A percentile compares a stretch with the other conserved stretches of the same genome.
These are phyloP conservation scores for Ascochyta clinopodiicola DNA, from an alignment of 2,329 filamentous ascomycete species.

Conservation along the genomic window DNA sequence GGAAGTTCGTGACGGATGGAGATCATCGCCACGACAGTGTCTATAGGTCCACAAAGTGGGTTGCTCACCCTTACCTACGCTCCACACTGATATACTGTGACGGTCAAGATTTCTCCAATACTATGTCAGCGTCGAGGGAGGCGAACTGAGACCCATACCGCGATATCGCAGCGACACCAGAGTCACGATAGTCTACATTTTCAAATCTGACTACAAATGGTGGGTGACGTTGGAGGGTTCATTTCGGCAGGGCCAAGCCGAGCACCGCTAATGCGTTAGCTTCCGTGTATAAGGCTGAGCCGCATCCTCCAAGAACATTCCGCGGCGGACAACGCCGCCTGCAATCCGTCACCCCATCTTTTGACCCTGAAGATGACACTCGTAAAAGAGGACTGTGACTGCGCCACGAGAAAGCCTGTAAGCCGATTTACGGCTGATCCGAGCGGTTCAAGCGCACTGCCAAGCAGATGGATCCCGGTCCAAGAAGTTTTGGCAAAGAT, in stretches of 20 bases:
- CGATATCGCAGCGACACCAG: neutral
- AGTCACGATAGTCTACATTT: neutral
- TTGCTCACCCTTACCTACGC: neutral
- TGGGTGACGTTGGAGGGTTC: slow-evolving; percentile 3
- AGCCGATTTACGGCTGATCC: slow-evolving; percentile 22
- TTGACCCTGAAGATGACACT: slow-evolving; percentile 10
- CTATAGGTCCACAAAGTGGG: slow-evolving; percentile 10
- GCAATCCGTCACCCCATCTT: slow-evolving; percentile 10
- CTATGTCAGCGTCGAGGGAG: neutral
- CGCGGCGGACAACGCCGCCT: slow-evolving; percentile 8
- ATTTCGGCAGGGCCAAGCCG: slow-evolving; percentile 9
- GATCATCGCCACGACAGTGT: slow-evolving; percentile 12
- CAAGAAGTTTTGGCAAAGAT: slow-evolving; percentile 37
- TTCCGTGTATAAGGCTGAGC: slow-evolving; percentile 14
- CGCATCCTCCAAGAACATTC: slow-evolving; percentile 11
- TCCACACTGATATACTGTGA: slow-evolving; percentile 7
- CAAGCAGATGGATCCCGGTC: slow-evolving; percentile 28
- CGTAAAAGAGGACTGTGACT: slow-evolving; percentile 10
- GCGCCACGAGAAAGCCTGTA: slow-evolving; percentile 15
- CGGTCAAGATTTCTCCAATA: neutral
- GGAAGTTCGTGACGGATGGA: slow-evolving; percentile 2
- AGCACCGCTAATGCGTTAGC: slow-evolving; percentile 5
- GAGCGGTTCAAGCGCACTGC: slow-evolving; percentile 23
- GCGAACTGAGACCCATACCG: neutral
- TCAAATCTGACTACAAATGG: neutral